Base-by-base conservation (phyloP, 108 stramenopile species). In the Pseudonitzschia pungens region DNA sequence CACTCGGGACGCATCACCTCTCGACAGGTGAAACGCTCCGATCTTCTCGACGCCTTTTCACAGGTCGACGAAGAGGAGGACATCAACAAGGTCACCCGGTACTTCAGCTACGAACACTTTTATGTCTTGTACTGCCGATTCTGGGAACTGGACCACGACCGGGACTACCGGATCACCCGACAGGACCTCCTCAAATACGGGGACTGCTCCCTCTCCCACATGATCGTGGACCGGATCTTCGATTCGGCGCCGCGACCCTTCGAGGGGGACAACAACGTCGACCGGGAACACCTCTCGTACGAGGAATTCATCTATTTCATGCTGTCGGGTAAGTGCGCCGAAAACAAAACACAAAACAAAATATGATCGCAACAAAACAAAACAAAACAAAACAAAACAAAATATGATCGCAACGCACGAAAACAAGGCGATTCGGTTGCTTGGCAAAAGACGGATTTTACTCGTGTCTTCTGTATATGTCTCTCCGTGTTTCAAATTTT, bases 241-340 rank as follows among this genome's bases (percentile, higher is more conserved):
- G 90, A 95, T 73, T 91, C 92, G 14, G 96, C 93, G n/a, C 94
- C 92, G 14, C 67, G 92, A 65, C 92, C 93, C 2, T 94, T 93
- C 80, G 86, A 71, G 31, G 74, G 78, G 32, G 74, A 76, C 28
- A 79, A 82, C 27, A 51, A 36, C 36, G 70, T 73, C 40, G 72
- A 82, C 63, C 75, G 88, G 20, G 90, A 90, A 41, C 88, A 72
- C 70, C 69, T 97, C 40, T 83, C 87, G 18, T 99, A 98, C 81
- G 97, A 98, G 84, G 98, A 98, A 75, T 99, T 98, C 65, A 94
- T 98, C 55, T 99, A 94, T 81, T 98, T 99, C 80, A 98, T 99
- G 96, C 78, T 98, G 4, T 83, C 86, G 53, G 75, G 75, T 76
- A 76, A 10, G 75, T 58, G 6, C 2, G 4, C 4, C 36, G 6